These are phyloP conservation scores for Porphyra umbilicalis DNA, from an alignment of 31 red algal genomes.

Conservation along the genomic window DNA sequence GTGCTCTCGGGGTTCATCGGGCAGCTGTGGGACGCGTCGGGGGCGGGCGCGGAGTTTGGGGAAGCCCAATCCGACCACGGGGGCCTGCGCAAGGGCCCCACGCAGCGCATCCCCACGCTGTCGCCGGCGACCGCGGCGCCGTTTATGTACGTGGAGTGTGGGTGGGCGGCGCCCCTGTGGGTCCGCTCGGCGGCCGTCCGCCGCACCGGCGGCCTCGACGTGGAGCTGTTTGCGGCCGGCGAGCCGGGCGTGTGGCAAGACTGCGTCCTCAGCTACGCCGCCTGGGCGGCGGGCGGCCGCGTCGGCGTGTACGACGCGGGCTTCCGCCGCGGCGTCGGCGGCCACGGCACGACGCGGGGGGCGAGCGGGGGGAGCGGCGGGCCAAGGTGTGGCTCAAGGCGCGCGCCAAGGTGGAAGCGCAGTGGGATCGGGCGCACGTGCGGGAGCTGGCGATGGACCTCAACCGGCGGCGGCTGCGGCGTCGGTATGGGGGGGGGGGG, in stretches of 20 bases:
- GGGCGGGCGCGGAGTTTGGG: conserved; percentile 32
- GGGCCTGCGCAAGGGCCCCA: conserved; percentile 38
- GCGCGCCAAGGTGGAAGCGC: conserved; percentile 27
- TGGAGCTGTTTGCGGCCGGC: conserved; percentile 46
- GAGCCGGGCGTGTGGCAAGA: conserved; percentile 78
- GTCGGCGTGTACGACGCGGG: conserved; percentile 47
- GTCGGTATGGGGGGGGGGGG: conserved; percentile 3
- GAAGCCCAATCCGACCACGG: conserved; percentile 42
- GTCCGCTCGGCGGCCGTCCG: conserved; percentile 29
- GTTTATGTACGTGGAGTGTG: conserved; percentile 78
- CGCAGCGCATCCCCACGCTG: conserved; percentile 31
- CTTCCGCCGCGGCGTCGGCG: conserved; percentile 52
- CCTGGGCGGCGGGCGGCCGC: conserved; percentile 48
- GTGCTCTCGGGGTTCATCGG: conserved; percentile 61
- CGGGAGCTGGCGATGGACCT: conserved; percentile 44
- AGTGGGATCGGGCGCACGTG: conserved; percentile 37
- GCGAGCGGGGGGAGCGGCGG: conserved; percentile 28
- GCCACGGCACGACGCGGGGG: conserved; percentile 12
- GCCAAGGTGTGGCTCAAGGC: conserved; percentile 47
- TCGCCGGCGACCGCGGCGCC: conserved; percentile 40
- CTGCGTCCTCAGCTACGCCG: conserved; percentile 66
- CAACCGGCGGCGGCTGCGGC: conserved; percentile 28
- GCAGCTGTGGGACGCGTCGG: conserved; percentile 57
- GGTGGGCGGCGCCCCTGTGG: conserved; percentile 61
- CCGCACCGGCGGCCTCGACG: conserved; percentile 41